These are phyloP conservation scores for Cephaloascus albidus DNA, from an alignment of 805 yeast genomes.

Conservation along the genomic window DNA sequence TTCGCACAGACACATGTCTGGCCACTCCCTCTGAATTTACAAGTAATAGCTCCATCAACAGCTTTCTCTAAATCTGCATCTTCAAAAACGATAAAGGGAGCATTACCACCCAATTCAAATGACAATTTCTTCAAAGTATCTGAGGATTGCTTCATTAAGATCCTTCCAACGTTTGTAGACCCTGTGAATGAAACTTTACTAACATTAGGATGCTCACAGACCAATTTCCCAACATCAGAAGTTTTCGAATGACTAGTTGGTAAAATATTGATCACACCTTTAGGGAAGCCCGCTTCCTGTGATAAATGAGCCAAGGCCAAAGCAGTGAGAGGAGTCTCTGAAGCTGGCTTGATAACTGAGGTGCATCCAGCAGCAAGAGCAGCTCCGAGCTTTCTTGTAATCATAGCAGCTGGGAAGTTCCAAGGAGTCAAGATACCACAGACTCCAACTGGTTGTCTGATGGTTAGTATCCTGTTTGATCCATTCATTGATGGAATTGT, in stretches of 20 bases:
- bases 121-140: constrained; percentile 61
- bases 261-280: constrained; percentile 58
- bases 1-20: constrained; percentile 81
- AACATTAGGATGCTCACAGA: constrained; percentile 47
- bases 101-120: constrained; percentile 75
- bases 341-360: constrained; percentile 67
- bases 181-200: constrained; percentile 73
- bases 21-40: constrained; percentile 70
- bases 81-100: constrained; percentile 67
- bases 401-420: constrained; percentile 81
- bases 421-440: constrained; percentile 77
- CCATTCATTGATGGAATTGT: constrained; percentile 45
- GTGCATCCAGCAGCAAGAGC: constrained; percentile 79
- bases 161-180: constrained; percentile 64
- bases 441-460: constrained; percentile 74
- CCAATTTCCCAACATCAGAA: constrained; percentile 22
- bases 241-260: constrained; percentile 34
- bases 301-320: constrained; percentile 55
- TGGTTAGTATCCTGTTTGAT: constrained; percentile 40
- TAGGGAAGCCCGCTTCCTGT: constrained; percentile 62
- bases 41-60: constrained; percentile 52
- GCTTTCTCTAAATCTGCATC: constrained; percentile 65
- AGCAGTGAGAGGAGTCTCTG: constrained; percentile 68
- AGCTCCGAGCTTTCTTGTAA: constrained; percentile 65
- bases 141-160: constrained; percentile 52